Evolutionary conservation across 202 grass and related monocot species (phyloP), one percentile per base, ranked within the genome.

Genomic region (Miscanthus sacchariflorus): DNA sequence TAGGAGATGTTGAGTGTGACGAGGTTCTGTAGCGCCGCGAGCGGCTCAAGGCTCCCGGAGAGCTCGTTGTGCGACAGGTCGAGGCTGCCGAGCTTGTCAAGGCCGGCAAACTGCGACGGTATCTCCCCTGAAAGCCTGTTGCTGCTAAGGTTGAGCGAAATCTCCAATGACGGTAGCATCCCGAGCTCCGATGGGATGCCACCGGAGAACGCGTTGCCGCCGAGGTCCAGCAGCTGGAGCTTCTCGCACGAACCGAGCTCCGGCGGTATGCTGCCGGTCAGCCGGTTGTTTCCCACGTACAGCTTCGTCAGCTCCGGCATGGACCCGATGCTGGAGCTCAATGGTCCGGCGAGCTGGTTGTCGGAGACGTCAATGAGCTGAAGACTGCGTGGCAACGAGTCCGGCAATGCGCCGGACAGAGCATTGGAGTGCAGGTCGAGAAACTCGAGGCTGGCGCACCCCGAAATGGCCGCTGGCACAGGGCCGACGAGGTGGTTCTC

Each of bases 301-400:
- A 99, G 90, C 87, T 99, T 99, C 17, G 94, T 95, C 67, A 99
- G n/a, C 91, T 97, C 94, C 48, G 54, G 91, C 83, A 99, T 44
- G 2, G 81, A 83, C 46, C 76, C 79, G 2, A 97, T 69, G 48
- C 89, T 86, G 50, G 88, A 49, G 50, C 82, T 90, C 43, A 97
- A 6, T 4, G 84, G 82, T 6, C 97, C 97, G 12, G 86, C 78
- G 19, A 99, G 89, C 90, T 88, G 77, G 88, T 97, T 99, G 35
- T 95, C 91, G 8, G 91, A 99, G 54, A 95, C 70, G 59, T 99
- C 94, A 0, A 99, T 70, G 72, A 99, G 80, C 89, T 92, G 94
- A 59, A 99, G 94, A 12, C 84, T 95, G 46, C 81, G 92, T 12
- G 97, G 97, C 56, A 99, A 25, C 2, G 79, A 69, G 64, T 91